These are phyloP conservation scores for Fabrea salina DNA, from an alignment of 169 alveolate genomes.

Conservation along the genomic window DNA sequence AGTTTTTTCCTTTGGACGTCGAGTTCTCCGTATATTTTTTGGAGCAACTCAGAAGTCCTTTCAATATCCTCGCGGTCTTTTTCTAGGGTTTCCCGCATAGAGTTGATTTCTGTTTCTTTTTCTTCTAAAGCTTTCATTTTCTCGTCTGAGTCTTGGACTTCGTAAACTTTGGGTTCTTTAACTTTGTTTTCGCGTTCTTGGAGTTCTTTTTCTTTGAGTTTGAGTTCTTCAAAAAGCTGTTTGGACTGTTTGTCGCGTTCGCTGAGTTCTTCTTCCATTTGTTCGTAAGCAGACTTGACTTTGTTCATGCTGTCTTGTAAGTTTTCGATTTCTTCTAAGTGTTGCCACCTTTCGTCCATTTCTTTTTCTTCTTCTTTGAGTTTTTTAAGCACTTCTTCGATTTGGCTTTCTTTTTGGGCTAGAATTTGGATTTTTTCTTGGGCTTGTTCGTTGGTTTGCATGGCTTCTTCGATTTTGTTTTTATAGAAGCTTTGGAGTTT, in stretches of 20 bases:
- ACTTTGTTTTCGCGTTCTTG: not conserved
- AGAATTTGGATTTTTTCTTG: not conserved
- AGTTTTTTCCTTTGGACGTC: not conserved
- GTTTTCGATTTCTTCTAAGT: not conserved
- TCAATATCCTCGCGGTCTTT: not conserved
- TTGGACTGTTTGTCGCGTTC: not conserved
- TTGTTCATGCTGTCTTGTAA: not conserved
- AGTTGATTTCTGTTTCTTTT: not conserved
- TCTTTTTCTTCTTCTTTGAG: not conserved
- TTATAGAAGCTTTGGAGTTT: no score
- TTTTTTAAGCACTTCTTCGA: not conserved
- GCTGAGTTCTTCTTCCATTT: not conserved
- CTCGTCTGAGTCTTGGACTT: not conserved
- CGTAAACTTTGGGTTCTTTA: not conserved
- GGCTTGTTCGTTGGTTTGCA: no score
- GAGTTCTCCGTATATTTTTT: not conserved
- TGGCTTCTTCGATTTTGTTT: no score
- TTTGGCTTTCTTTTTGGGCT: not conserved
- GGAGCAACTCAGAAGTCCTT: slow-evolving; percentile 2
- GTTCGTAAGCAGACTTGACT: not conserved
- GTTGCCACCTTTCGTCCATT: not conserved
- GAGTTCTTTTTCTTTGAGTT: not conserved
- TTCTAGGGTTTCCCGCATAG: not conserved
- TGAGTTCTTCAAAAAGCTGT: not conserved
- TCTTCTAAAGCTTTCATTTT: not conserved